Base-by-base conservation (phyloP, 2,329 filamentous ascomycete species). In the Proliferodiscus dingleyae region DNA sequence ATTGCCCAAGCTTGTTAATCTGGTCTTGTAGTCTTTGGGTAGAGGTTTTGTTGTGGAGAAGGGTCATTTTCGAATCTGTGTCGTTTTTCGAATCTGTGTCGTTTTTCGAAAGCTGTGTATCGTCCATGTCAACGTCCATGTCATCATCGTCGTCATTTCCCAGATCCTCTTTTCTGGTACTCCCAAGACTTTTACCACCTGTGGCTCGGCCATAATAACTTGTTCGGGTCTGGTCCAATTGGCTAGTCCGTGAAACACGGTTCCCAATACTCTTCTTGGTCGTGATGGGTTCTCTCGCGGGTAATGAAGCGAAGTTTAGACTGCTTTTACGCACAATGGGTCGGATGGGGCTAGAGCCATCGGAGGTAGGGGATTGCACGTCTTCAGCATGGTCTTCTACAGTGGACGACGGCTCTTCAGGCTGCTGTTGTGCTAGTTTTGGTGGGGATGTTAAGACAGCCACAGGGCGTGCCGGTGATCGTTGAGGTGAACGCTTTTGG, bases 1-100 rank as follows among this genome's bases (percentile, higher is more conserved):
- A 72, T 55, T 83, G 78, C 13, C 80, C 79, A 40, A 84, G 69
- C 69, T 78, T 77, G 60, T 83, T 95, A 58, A 98, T 97, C 58
- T 90, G 89, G 59, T 97, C 91, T 54, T 95, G 89, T 13, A 98
- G 73, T 34, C 87, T 77, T 64, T 97, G 90, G 0, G 93, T 95
- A n/a, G 93, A 94, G 0, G 89, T 90, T 64, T 94, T 94, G 66
- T 82, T 89, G 60, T 91, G 84, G 2, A 76, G 66, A 55, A 74
- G 77, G 5, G 76, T 73, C 42, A 60, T 50, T 30, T 74, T 72
- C 2, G 70, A 68, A 19, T 80, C 74, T 24, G 71, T 60, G 37
- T 71, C 65, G 18, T 66, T 61, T 5, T 59, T 54, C 3, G 56
- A 53, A 2, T 60, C 57, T 15, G 64, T 59, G 4, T 71, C 65